Conservation (phyloP, 2,329 filamentous ascomycete genomes). For the Penicillium sp. region DNA sequence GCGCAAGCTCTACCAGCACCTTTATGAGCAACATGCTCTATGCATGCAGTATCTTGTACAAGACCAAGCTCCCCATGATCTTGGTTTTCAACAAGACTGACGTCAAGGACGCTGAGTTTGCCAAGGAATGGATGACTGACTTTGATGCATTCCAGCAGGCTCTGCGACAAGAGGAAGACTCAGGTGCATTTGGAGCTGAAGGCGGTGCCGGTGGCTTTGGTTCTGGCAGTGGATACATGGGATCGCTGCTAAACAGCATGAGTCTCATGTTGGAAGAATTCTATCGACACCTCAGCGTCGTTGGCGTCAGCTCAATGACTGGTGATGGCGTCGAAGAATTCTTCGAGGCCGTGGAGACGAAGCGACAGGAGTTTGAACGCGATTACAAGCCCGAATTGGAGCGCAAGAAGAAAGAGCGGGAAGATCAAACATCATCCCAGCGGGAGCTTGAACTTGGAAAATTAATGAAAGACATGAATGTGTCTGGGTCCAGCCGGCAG, state of each 20-base stretch:
- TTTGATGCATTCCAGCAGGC: conserved; percentile 94
- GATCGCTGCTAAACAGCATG: conserved; percentile 93
- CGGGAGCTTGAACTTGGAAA: conserved; percentile 82
- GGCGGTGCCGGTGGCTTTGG: conserved; percentile 60
- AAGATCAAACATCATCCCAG: conserved; percentile 67
- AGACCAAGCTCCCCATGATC: conserved; percentile 98
- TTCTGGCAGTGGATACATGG: conserved; percentile 91
- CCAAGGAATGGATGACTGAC: conserved; percentile 99
- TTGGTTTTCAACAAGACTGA: conserved; percentile 99
- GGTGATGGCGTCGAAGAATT: conserved; percentile 91
- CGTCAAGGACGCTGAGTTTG: conserved; percentile 84
- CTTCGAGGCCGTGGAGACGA: conserved; percentile 82
- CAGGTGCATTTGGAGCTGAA: conserved; percentile 70
- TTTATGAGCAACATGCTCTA: conserved; percentile 99
- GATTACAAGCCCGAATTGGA: conserved; percentile 94
- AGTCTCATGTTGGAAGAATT: conserved; percentile 96
- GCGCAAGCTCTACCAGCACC: conserved; percentile 86
- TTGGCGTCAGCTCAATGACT: conserved; percentile 89
- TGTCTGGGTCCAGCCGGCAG: conserved; percentile 45
- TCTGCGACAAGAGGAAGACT: conserved; percentile 73
- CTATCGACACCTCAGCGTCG: conserved; percentile 88
- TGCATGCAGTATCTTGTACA: conserved; percentile 97
- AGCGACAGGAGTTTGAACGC: conserved; percentile 79
- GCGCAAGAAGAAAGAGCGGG: conserved; percentile 69
- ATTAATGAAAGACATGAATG: conserved; percentile 90